Evolutionary conservation across 306 rosid genomes (phyloP), one percentile per base, ranked within the genome.

Genomic region (Mimosa bimucronata): DNA sequence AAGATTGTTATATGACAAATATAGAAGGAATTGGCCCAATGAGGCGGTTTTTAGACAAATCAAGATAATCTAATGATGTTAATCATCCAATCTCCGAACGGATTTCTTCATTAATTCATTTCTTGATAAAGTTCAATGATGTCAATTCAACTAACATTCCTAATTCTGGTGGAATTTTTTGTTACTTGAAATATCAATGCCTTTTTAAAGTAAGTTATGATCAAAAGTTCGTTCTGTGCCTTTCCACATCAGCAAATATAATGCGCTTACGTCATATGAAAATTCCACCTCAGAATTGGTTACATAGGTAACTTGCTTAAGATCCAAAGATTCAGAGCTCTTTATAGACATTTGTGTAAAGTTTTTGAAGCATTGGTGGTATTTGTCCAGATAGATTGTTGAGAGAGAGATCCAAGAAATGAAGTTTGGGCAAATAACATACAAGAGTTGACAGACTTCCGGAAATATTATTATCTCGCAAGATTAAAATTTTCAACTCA

Each of bases 121-220:
- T 66, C 82, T 82, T 6, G 85, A 82, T 41, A n/a, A 82, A 72
- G 31, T 82, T 77, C 30, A 82, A 65, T 4, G 75, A 77, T 52
- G 50, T 14, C 75, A 82, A 6, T 4, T 1, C 79, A 30, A 16
- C 6, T 19, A 82, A 53, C 46, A 8, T 3, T 1, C 5, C 52
- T 12, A 78, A 5, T 58, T 83, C 80, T 2, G 0, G 0, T 23
- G 80, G 86, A 18, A 78, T 78, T 34, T 34, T 26, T 40, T 21
- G 25, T 55, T 55, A 5, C 13, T 7, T 21, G 61, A 55, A n/a
- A 55, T 26, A 55, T 55, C 61, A 55, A 55, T 55, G 28, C 28
- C 61, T n/a, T 55, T 55, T 0, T n/a, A 1, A 1, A 55, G 7
- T n/a, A 55, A 1, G 6, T 2, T 0, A n/a, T n/a, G 11, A 4